Percentiles rank a stretch among this genome's conserved stretches.
Evolutionary conservation across 345 rosid genomes (phyloP).

Genomic region (Anacardium occidentale): DNA sequence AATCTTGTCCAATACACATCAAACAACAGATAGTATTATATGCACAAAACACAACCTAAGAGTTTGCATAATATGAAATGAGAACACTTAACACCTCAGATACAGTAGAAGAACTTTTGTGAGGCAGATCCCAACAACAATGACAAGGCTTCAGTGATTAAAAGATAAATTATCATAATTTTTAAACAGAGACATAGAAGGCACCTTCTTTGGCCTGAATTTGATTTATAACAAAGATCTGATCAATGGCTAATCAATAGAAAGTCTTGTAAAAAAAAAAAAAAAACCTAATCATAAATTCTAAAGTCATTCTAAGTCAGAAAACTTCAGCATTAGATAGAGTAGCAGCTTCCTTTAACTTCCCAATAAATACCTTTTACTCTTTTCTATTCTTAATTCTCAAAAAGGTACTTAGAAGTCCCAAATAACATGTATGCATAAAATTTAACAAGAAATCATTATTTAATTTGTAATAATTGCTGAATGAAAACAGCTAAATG

Average conservation of each 20-base stretch:
- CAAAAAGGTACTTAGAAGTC: neutral
- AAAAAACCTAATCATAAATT: neutral
- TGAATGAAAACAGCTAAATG: neutral
- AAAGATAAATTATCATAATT: neutral
- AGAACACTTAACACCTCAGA: neutral
- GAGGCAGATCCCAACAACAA: neutral
- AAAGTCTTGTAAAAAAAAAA: neutral
- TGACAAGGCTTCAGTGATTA: neutral
- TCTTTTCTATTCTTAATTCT: slow-evolving; percentile 1
- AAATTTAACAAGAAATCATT: neutral
- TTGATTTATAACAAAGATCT: neutral
- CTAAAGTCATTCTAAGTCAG: neutral
- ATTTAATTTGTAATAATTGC: slow-evolving; percentile 6
- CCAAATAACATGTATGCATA: neutral
- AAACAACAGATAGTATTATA: too few relatives aligned
- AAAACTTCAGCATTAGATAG: neutral
- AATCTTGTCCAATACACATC: too few relatives aligned
- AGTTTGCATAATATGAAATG: neutral
- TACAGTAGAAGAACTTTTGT: neutral
- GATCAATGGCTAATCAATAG: neutral
- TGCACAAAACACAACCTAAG: neutral
- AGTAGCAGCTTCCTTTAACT: neutral
- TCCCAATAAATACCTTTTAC: neutral
- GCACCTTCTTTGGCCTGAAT: neutral
- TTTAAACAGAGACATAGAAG: neutral